Evolutionary conservation across 495 filamentous ascomycete genomes (phyloP), one percentile per base, ranked within the genome.

Genomic region (Lichenothelia convexa): DNA sequence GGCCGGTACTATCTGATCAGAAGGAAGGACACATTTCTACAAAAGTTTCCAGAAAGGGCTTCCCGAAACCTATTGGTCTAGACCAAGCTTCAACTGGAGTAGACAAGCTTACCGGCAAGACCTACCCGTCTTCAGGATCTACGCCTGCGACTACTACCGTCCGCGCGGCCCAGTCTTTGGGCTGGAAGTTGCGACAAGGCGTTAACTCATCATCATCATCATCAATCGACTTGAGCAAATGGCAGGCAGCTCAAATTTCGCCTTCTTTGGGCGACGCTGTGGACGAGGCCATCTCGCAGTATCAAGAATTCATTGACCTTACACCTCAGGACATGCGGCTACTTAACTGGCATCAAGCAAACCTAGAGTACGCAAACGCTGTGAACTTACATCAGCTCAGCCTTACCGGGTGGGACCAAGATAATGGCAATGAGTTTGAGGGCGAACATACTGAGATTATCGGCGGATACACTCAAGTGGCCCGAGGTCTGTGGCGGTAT

Each of bases 271-370:
- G 89, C 0, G 78, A 78, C 20, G 78, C 85, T 2, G 82, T 93
- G 67, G 82, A 97, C 45, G 78, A 81, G 37, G 82, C 84, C 13
- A 73, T 94, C 35, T 66, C 65, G 16, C 85, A 95, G 48, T 97
- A 93, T 55, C 76, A 79, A 42, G 67, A 67, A 27, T 67, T 95
- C 38, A 66, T 94, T 15, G 75, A 89, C 31, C 59, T 99, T 19
- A 81, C 73, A 0, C 71, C 84, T 0, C 79, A 80, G 48, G 89
- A 94, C 45, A 73, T 92, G 58, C 68, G 89, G 32, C 63, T 95
- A 21, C 65, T 94, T 45, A 99, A 95, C 49, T 99, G 89, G 89
- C 91, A 99, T 58, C 75, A 93, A 53, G 89, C 91, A 40, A 99
- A 99, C 48, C 65, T 95, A 20, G 89, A 99, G 51, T 99, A 99